These are phyloP conservation scores for Diaporthe eres DNA, from an alignment of 2,329 filamentous ascomycete genomes.

Conservation along the genomic window DNA sequence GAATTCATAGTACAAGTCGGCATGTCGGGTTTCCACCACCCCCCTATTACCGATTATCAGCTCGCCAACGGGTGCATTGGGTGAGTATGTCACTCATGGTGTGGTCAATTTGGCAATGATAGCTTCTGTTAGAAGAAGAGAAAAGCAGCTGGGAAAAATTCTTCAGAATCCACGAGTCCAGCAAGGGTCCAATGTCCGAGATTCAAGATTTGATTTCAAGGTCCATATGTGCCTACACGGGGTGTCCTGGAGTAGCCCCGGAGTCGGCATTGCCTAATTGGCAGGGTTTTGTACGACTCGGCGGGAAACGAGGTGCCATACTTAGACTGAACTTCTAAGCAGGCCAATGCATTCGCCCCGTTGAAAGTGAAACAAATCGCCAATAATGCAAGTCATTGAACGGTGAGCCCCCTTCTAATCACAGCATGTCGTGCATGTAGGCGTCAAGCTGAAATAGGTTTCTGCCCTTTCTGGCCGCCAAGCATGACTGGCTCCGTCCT, in stretches of 20 bases:
- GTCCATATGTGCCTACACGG: too few species aligned
- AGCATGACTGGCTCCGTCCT: not conserved
- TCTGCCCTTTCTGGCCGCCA: constrained; percentile 17
- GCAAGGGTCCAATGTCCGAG: too few species aligned
- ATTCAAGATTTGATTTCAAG: too few species aligned
- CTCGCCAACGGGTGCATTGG: too few species aligned
- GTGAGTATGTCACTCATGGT: too few species aligned
- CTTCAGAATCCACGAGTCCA: too few species aligned
- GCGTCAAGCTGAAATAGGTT: not conserved
- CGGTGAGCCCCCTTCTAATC: not conserved
- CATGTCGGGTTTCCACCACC: too few species aligned
- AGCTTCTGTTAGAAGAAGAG: too few species aligned
- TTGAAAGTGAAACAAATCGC: not conserved
- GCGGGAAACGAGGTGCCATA: not conserved
- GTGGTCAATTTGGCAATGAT: too few species aligned
- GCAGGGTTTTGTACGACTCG: not conserved
- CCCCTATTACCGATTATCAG: too few species aligned
- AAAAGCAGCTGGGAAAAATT: too few species aligned
- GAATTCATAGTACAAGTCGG: too few species aligned
- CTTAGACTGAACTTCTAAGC: not conserved
- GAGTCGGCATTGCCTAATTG: not conserved
- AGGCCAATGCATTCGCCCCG: not conserved
- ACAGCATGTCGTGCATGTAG: not conserved
- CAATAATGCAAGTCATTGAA: not conserved
- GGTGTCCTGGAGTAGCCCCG: not conserved